These are phyloP conservation scores for Fusarium sp. DNA, from an alignment of 2,329 filamentous ascomycete species.

Conservation along the genomic window DNA sequence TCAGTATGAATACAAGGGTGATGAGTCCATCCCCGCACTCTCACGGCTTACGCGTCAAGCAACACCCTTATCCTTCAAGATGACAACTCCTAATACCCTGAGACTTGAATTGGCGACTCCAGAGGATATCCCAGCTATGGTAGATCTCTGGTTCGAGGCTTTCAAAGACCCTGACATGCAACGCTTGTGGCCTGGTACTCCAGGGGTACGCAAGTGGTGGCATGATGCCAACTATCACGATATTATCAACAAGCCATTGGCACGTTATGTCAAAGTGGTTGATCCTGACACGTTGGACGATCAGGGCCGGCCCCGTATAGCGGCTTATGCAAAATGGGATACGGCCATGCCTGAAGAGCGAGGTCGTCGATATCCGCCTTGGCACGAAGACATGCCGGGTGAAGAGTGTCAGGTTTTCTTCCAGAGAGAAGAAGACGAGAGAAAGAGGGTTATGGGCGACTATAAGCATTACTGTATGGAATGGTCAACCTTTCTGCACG, in stretches of 20 bases:
- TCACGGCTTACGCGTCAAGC: neutral
- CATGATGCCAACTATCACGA: constrained; percentile 29
- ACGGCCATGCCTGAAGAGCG: constrained; percentile 18
- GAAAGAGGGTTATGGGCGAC: constrained; percentile 31
- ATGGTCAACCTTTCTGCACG: neutral
- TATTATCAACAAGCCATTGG: constrained; percentile 29
- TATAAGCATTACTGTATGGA: constrained; percentile 32
- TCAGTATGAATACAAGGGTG: neutral
- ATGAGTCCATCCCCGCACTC: neutral
- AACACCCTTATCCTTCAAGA: neutral
- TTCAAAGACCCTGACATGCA: constrained; percentile 28
- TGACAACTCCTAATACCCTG: neutral
- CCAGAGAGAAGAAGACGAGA: constrained; percentile 23
- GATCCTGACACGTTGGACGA: constrained; percentile 20
- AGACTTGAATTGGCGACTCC: constrained; percentile 12
- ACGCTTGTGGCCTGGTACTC: constrained; percentile 34
- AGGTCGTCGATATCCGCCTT: constrained; percentile 33
- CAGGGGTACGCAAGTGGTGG: constrained; percentile 34
- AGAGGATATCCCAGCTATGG: constrained; percentile 21
- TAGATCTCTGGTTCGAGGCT: constrained; percentile 33
- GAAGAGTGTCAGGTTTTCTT: constrained; percentile 31
- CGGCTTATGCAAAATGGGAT: constrained; percentile 38
- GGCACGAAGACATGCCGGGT: constrained; percentile 27
- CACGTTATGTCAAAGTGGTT: constrained; percentile 35
- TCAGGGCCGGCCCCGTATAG: constrained; percentile 23